Evolutionary conservation across 1,284 basidiomycete genomes (phyloP), one percentile per base, ranked within the genome.

Genomic region (Puccinia hordei): DNA sequence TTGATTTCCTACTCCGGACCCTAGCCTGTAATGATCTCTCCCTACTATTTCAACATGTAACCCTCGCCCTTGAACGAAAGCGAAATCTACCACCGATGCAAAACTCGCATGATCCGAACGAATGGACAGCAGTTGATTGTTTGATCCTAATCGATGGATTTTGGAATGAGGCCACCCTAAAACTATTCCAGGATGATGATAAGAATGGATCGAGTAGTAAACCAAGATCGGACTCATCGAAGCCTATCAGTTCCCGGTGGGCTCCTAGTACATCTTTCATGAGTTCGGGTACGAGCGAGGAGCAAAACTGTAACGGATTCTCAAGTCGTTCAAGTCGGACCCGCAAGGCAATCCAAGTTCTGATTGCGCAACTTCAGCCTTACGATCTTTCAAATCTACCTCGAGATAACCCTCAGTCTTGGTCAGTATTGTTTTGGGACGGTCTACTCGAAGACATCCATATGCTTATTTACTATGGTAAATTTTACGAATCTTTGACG

Each of bases 361-460:
- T 74, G 19, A 35, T 57, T n/a, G 57, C 13, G 53, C 73, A 74
- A 46, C 73, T 74, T 59, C 6, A n/a, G 12, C 73, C 73, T 24
- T 74, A 59, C 27, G 27, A 46, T 12, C 10, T 41, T 41, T 57
- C 38, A 19, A 41, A 74, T 46, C 55, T 74, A 22, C 73, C 73
- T 13, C 35, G 73, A 27, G 73, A 74, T 49, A 74, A 74, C 57
- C 73, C 73, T 1, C 55, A 57, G 38, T 74, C 73, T 22, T 74
- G 73, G 73, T 61, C 73, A 27, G 41, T 59, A 17, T 33, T 74
- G 57, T 61, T 74, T 59, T 74, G 73, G 73, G 73, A 74, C 19
- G 73, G 73, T n/a, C 73, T 74, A n/a, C 53, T 74, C 19, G 73
- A 74, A 46, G 73, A 74, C 38, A 74, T 74, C 33, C 49, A 61